Percentiles rank a stretch among this genome's conserved stretches.
Evolutionary conservation across 164 flowering plant genomes (phyloP).

Genomic region (Piper betle): DNA sequence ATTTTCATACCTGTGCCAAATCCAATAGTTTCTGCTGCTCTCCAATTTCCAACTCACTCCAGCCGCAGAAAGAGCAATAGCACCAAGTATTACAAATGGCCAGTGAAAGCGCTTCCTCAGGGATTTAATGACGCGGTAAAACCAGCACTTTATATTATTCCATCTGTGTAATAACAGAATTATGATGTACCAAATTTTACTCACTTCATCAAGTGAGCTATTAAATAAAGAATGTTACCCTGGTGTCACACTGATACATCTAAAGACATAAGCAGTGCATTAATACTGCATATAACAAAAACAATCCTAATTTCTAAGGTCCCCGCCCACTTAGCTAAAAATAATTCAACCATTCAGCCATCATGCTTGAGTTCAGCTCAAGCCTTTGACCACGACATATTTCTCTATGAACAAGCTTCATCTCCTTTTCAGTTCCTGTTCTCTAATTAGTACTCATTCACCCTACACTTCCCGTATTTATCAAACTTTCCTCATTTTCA

Average conservation of each 20-base stretch:
- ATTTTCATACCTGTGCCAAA: conserved; percentile 81
- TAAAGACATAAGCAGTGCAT: too few relatives aligned
- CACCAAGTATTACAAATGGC: conserved; percentile 56
- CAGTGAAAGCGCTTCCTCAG: conserved; percentile 56
- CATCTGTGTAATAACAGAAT: conserved; percentile 26
- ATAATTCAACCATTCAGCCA: too few relatives aligned
- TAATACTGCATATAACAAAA: too few relatives aligned
- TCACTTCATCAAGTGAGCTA: background rate
- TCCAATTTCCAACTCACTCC: conserved; percentile 73
- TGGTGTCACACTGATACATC: too few relatives aligned
- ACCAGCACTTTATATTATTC: conserved; percentile 33
- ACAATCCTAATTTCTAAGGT: too few relatives aligned
- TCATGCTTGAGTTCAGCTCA: too few relatives aligned
- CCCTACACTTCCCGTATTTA: background rate
- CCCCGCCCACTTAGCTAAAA: background rate
- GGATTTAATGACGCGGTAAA: conserved; percentile 31
- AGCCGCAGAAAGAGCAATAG: conserved; percentile 50
- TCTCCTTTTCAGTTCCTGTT: background rate
- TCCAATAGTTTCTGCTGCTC: conserved; percentile 69
- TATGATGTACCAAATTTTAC: background rate
- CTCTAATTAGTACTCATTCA: background rate
- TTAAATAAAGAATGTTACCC: too few relatives aligned
- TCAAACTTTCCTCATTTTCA: too few relatives aligned
- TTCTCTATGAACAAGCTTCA: too few relatives aligned
- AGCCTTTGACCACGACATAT: background rate